Conservation (phyloP, 768 basidiomycete genomes). For the Kwoniella shandongensis region DNA sequence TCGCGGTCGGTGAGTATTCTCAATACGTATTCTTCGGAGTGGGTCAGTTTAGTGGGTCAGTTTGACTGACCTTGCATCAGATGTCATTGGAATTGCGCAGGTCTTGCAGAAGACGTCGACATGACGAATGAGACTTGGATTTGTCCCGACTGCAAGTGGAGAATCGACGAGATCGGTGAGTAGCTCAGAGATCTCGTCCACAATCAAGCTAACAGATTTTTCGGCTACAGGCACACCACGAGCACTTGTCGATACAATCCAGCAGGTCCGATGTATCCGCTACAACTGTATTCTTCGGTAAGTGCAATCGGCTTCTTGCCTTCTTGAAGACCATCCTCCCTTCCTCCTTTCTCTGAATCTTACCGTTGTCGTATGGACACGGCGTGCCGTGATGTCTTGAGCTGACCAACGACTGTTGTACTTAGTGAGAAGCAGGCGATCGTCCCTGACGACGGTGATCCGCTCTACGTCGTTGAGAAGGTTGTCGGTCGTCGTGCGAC, state of each 20-base stretch:
- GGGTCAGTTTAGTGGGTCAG: too few relatives aligned
- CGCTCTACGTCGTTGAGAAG: constrained; percentile 13
- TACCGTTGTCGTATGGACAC: background rate
- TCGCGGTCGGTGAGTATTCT: constrained; percentile 8
- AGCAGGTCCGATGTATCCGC: constrained; percentile 18
- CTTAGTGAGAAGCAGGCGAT: constrained; percentile 17
- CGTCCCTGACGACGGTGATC: constrained; percentile 12
- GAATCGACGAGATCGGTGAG: constrained; percentile 13
- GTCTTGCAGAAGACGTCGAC: constrained; percentile 12
- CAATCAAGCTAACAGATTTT: background rate
- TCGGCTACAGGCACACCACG: background rate
- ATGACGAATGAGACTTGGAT: constrained; percentile 20
- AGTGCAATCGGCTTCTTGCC: too few relatives aligned
- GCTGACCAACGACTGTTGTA: background rate
- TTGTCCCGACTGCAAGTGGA: constrained; percentile 15
- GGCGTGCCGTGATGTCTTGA: background rate
- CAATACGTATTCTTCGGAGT: too few relatives aligned
- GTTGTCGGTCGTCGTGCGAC: constrained; percentile 5
- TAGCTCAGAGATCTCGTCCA: too few relatives aligned
- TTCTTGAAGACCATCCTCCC: background rate
- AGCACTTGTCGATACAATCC: constrained; percentile 10
- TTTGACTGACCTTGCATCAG: too few relatives aligned
- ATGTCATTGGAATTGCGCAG: constrained; percentile 20
- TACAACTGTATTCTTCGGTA: constrained; percentile 22
- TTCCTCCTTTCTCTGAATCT: background rate